Evolutionary conservation across 345 rosid species (phyloP), one percentile per base, ranked within the genome.

Genomic region (Citrus reticulata): DNA sequence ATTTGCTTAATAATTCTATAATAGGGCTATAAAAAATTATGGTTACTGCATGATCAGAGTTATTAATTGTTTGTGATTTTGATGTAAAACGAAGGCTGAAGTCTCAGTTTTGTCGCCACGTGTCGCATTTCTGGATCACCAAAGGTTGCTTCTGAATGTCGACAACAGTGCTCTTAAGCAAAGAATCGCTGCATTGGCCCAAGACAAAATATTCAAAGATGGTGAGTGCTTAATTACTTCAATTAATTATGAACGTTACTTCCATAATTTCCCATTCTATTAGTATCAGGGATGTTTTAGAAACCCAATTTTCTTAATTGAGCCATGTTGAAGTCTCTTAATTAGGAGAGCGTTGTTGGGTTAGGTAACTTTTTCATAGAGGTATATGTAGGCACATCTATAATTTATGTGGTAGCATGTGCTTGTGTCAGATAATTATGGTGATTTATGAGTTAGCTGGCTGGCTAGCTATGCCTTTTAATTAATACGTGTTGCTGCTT

Each of bases 141-240:
- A 94, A 57, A 88, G 98, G 62, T 81, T 94, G 91, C 91, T 93
- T 81, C 89, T 94, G 9, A 94, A 89, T 69, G 93, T 91, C 14
- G 96, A 94, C 80, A 94, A 94, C 70, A 88, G 92, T 67, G 89
- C 97, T 84, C 87, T 94, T 49, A 94, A 94, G 89, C 98, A 94
- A 89, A 83, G 98, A 77, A 93, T 94, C 83, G 98, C 98, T 63
- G 98, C 98, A 72, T 78, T 94, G 79, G 92, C 95, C 4, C 98
- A 94, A 88, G 98, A 94, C 81, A 94, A 91, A 87, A 85, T 93
- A 49, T 94, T 94, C 88, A 93, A 92, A 90, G 98, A 94, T 64
- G 97, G 98, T 92, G 80, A 84, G 83, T 64, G 17, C 57, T 54
- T 71, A 19, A 71, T 27, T 71, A 1, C 40, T 55, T 60, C 74